These are phyloP conservation scores for Tricholoma sp. DNA, from an alignment of 768 basidiomycete genomes.

Conservation along the genomic window DNA sequence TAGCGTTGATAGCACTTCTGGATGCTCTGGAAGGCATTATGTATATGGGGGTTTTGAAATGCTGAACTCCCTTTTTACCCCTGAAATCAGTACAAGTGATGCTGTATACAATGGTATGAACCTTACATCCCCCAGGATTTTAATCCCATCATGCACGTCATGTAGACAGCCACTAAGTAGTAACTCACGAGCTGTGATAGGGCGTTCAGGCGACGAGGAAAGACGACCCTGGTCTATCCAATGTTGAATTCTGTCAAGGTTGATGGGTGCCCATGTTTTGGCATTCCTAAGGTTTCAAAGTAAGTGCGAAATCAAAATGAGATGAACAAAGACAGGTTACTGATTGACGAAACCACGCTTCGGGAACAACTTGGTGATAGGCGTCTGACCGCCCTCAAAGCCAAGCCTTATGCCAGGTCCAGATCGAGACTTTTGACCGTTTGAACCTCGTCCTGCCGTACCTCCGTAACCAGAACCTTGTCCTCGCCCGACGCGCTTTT, in stretches of 20 bases:
- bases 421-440: slow-evolving; percentile 92
- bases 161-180: slow-evolving; percentile 87
- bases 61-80: slow-evolving; percentile 51
- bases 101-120: slow-evolving; percentile 5
- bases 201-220: slow-evolving; percentile 67
- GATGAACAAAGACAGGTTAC: slow-evolving; percentile 41
- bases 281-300: slow-evolving; percentile 46
- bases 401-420: slow-evolving; percentile 80
- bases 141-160: slow-evolving; percentile 85
- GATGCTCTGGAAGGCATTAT: slow-evolving; percentile 84
- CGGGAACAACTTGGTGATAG: slow-evolving; percentile 84
- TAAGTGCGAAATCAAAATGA: not conserved
- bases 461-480: slow-evolving; percentile 89
- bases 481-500: slow-evolving; percentile 94
- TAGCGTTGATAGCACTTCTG: slow-evolving; percentile 76
- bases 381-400: slow-evolving; percentile 97
- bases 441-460: slow-evolving; percentile 90
- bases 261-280: slow-evolving; percentile 77
- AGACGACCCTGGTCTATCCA: slow-evolving; percentile 89
- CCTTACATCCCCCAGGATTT: slow-evolving; percentile 80
- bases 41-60: slow-evolving; percentile 67
- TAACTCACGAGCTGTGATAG: slow-evolving; percentile 85
- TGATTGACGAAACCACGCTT: slow-evolving; percentile 93
- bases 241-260: slow-evolving; percentile 81
- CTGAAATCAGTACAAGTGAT: not conserved